Conservation (phyloP, 495 filamentous ascomycete species). For the Aspergillus bridgeri region DNA sequence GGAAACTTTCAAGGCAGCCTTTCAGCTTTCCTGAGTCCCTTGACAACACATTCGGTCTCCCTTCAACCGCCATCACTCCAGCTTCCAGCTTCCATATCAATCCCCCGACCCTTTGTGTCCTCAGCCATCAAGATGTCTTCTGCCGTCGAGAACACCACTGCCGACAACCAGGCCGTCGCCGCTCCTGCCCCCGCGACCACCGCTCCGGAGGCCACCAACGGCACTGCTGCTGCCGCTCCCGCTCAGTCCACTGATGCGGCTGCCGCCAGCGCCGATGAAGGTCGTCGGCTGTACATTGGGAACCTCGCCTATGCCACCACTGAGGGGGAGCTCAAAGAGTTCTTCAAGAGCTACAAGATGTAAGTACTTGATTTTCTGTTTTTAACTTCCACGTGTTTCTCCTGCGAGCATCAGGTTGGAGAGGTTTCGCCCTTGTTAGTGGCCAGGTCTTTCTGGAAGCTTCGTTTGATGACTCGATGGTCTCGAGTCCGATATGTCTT, state of each 20-base stretch:
- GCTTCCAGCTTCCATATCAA: constrained; percentile 7
- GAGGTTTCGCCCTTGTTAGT: background rate
- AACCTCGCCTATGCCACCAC: constrained; percentile 99
- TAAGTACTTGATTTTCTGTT: constrained; percentile 53
- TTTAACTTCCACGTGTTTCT: background rate
- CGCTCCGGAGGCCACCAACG: constrained; percentile 69
- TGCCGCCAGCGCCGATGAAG: constrained; percentile 94
- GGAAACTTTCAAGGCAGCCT: constrained; percentile 35
- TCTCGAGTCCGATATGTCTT: too few species aligned
- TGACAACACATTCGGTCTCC: constrained; percentile 32
- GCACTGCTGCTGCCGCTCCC: constrained; percentile 64
- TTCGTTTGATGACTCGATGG: background rate
- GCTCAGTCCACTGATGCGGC: constrained; percentile 76
- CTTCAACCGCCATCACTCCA: constrained; percentile 10
- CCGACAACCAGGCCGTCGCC: constrained; percentile 48
- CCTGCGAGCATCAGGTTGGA: background rate
- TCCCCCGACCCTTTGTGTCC: constrained; percentile 38
- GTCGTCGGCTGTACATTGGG: constrained; percentile 97
- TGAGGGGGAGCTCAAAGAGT: constrained; percentile 98
- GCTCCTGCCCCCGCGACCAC: constrained; percentile 38
- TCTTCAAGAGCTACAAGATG: constrained; percentile 98
- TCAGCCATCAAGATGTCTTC: constrained; percentile 55
- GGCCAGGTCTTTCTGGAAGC: background rate
- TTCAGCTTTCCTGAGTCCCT: constrained; percentile 38
- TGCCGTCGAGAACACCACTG: constrained; percentile 51